These are phyloP conservation scores for Takashimella tepidaria DNA, from an alignment of 1,284 basidiomycete genomes.

Conservation along the genomic window DNA sequence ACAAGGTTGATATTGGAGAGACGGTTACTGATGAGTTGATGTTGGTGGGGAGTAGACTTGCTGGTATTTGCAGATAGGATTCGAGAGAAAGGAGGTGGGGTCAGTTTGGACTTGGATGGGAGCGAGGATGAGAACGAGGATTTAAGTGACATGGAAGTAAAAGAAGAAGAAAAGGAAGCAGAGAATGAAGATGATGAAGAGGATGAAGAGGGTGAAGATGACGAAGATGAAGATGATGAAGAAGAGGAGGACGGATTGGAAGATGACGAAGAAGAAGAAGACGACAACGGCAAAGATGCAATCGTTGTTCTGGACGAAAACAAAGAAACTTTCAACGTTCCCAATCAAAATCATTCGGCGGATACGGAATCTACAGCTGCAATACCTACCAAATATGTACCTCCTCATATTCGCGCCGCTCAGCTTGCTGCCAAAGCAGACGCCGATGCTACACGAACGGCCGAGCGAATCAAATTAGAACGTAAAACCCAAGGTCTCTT, in stretches of 20 bases:
- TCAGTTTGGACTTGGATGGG: slow-evolving; percentile 4
- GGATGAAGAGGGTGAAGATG: slow-evolving; percentile 6
- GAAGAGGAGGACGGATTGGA: slow-evolving; percentile 9
- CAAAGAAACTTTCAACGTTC: slow-evolving; percentile 17
- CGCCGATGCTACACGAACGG: slow-evolving; percentile 49
- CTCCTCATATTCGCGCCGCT: slow-evolving; percentile 51
- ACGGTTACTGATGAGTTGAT: no score
- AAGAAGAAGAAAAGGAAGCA: slow-evolving; percentile 7
- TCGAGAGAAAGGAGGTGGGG: slow-evolving; percentile 3
- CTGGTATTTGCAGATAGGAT: slow-evolving; percentile 49
- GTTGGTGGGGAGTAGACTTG: slow-evolving; percentile 48
- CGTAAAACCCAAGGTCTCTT: slow-evolving; percentile 81
- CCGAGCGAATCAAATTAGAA: slow-evolving; percentile 61
- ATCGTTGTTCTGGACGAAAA: neutral
- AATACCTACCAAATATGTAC: slow-evolving; percentile 45
- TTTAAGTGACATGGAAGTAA: slow-evolving; percentile 2
- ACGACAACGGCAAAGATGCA: slow-evolving; percentile 10
- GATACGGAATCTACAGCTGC: neutral
- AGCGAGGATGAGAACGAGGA: slow-evolving; percentile 12
- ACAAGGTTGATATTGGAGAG: slow-evolving; percentile 7
- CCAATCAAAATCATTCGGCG: slow-evolving; percentile 3
- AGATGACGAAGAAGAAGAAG: slow-evolving; percentile 16
- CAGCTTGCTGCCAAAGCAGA: slow-evolving; percentile 40
- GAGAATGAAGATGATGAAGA: slow-evolving; percentile 10
- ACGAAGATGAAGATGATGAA: slow-evolving; percentile 9